Percentiles rank a stretch among this genome's conserved stretches.
Evolutionary conservation across 208 protist genomes (phyloP).

Genomic region (Leishmania lainsoni): DNA sequence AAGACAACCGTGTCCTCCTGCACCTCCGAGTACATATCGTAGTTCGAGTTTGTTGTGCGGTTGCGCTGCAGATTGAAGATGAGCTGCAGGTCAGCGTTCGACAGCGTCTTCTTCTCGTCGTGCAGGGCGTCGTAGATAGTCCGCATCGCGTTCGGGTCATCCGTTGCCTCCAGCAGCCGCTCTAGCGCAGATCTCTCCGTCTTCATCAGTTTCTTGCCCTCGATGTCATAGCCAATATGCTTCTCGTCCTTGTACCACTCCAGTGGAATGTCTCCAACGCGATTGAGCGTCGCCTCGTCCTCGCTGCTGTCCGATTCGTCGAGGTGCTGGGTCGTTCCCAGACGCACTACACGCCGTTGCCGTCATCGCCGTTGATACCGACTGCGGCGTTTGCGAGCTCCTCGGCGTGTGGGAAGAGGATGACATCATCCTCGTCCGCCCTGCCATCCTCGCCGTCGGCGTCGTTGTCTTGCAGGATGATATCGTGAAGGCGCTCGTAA

Average conservation of each 20-base stretch:
- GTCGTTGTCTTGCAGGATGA: constrained; percentile 77
- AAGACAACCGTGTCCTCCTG: constrained; percentile 85
- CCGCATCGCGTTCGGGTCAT: constrained; percentile 91
- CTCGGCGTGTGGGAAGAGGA: constrained; percentile 86
- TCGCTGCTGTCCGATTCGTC: constrained; percentile 92
- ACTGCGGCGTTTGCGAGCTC: constrained; percentile 38
- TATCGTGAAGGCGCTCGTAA: constrained; percentile 54
- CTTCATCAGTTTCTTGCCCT: constrained; percentile 92
- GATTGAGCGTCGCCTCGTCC: constrained; percentile 90
- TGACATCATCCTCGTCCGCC: constrained; percentile 45
- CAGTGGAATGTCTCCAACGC: constrained; percentile 93
- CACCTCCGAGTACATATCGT: constrained; percentile 91
- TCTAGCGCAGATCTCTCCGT: constrained; percentile 86
- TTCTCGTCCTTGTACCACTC: constrained; percentile 95
- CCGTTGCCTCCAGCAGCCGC: constrained; percentile 89
- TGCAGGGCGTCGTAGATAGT: constrained; percentile 93
- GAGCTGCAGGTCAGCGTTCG: constrained; percentile 90
- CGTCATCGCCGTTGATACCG: constrained; percentile 7
- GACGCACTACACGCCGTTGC: constrained; percentile 47
- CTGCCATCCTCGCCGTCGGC: constrained; percentile 28
- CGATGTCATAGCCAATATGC: constrained; percentile 93
- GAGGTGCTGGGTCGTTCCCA: constrained; percentile 77
- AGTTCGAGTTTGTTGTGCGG: constrained; percentile 83
- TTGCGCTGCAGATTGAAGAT: constrained; percentile 95
- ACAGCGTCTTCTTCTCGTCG: constrained; percentile 88